Conservation (phyloP, 495 filamentous ascomycete species). For the Paragyromitra xinjiangensis region DNA sequence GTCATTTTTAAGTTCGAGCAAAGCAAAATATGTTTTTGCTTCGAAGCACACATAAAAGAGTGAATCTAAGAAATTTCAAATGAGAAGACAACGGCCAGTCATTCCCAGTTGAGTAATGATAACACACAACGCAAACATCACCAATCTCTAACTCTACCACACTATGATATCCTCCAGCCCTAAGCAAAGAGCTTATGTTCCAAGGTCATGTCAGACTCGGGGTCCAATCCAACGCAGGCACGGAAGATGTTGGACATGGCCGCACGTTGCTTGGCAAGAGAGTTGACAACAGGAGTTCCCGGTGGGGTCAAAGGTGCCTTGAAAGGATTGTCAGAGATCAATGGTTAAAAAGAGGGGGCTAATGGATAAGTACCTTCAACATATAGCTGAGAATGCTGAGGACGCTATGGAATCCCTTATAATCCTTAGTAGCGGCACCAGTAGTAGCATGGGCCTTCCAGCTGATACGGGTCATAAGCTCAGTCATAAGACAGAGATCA, state of each 20-base stretch:
- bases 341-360: background rate
- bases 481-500: conserved; percentile 87
- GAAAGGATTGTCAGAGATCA: conserved; percentile 4
- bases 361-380: conserved; percentile 73
- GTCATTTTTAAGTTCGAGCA: conserved; percentile 38
- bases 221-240: conserved; percentile 95
- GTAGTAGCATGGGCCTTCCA: conserved; percentile 73
- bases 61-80: conserved; percentile 45
- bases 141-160: background rate
- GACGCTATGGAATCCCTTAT: conserved; percentile 94
- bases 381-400: conserved; percentile 99
- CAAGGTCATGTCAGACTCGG: conserved; percentile 98
- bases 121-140: conserved; percentile 35
- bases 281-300: conserved; percentile 95
- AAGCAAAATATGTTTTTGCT: conserved; percentile 28
- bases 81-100: conserved; percentile 32
- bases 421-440: conserved; percentile 69
- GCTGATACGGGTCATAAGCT: conserved; percentile 98
- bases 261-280: conserved; percentile 93
- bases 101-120: conserved; percentile 33
- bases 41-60: conserved; percentile 31
- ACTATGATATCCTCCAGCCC: conserved; percentile 7
- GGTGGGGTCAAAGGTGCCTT: conserved; percentile 90
- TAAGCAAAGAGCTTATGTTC: conserved; percentile 93
- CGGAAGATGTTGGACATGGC: conserved; percentile 99